Evolutionary conservation across 257 asterid genomes (phyloP), one percentile per base, ranked within the genome.

Genomic region (Solanum medicagineum): DNA sequence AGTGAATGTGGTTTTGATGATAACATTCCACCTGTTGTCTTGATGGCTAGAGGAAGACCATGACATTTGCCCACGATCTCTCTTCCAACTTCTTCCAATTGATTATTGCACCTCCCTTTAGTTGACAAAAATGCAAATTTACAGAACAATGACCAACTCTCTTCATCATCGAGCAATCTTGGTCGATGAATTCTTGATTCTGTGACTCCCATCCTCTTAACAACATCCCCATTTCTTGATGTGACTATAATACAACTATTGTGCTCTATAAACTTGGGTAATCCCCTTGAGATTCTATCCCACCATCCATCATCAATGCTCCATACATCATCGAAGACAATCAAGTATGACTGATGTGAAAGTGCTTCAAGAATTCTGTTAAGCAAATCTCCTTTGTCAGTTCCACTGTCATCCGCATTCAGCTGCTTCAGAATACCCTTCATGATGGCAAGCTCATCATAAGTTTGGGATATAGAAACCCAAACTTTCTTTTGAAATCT

Each of bases 311-410:
- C 86, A 15, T 32, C 69, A 26, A 22, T 62, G 53, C 68, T 80
- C 89, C 90, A 88, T 51, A 88, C 89, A 63, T 88, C 90, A 86
- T 86, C 90, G 26, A 88, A 22, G 85, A 88, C 87, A 49, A 86
- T 81, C 6, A 88, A 65, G 62, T 86, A 86, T 1, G 86, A 40
- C 44, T 65, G 85, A 13, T 81, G 36, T 54, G 84, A 63, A n/a
- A 88, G 89, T 54, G 62, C 6, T 32, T 86, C 16, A 40, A 14
- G 14, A 17, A 88, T 84, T 81, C 40, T 84, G 36, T 29, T 71
- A 19, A 51, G 77, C 86, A 86, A 36, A 9, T 74, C 84, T 14
- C 87, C 81, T 59, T 29, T 75, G 62, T 54, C 40, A 17, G 71
- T 62, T 44, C 85, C 87, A 14, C 24, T 36, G n/a, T 75, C 87